A percentile compares a stretch with the other conserved stretches of the same genome.
phyloP scores from a whole-genome alignment of 2,329 filamentous ascomycete species.

The Neodidymelliopsis sp. region DNA sequence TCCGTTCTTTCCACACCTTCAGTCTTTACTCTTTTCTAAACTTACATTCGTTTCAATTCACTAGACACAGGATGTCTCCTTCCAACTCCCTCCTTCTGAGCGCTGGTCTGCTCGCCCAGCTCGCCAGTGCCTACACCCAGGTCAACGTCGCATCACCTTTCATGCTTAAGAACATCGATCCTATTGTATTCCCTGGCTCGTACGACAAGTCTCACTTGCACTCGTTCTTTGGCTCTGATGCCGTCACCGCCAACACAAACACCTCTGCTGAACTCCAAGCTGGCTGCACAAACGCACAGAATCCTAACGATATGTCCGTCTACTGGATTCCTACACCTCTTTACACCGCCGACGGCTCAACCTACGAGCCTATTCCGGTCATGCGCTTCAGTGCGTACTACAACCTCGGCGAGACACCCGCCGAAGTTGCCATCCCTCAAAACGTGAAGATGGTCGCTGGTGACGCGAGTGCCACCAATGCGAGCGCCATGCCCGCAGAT shows the following conservation, averaged over 20 bases:
- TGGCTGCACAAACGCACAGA: slow-evolving; percentile 56
- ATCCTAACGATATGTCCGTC: slow-evolving; percentile 57
- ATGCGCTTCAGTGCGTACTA: slow-evolving; percentile 58
- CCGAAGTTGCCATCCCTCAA: slow-evolving; percentile 57
- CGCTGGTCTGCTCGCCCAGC: slow-evolving; percentile 35
- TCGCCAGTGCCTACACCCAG: slow-evolving; percentile 44
- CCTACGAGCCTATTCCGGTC: slow-evolving; percentile 41
- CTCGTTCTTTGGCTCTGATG: slow-evolving; percentile 56
- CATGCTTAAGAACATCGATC: slow-evolving; percentile 57
- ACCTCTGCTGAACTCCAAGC: slow-evolving; percentile 50
- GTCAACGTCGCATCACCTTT: slow-evolving; percentile 46
- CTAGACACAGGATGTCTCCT: slow-evolving; percentile 42
- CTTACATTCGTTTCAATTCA: slow-evolving; percentile 11
- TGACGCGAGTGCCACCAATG: slow-evolving; percentile 44
- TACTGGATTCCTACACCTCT: slow-evolving; percentile 58
- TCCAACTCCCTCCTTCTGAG: slow-evolving; percentile 28
- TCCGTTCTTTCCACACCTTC: slow-evolving; percentile 5
- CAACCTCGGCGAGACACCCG: slow-evolving; percentile 50
- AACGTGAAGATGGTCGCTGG: slow-evolving; percentile 55
- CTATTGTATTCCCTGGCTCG: slow-evolving; percentile 52
- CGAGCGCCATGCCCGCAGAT: slow-evolving; percentile 28
- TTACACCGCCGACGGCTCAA: slow-evolving; percentile 47
- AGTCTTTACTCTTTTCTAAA: slow-evolving; percentile 3
- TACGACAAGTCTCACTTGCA: slow-evolving; percentile 54
- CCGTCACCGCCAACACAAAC: slow-evolving; percentile 50